phyloP scores from a whole-genome alignment of 139 green algal species.

The Chlamydomonas eustigma region DNA sequence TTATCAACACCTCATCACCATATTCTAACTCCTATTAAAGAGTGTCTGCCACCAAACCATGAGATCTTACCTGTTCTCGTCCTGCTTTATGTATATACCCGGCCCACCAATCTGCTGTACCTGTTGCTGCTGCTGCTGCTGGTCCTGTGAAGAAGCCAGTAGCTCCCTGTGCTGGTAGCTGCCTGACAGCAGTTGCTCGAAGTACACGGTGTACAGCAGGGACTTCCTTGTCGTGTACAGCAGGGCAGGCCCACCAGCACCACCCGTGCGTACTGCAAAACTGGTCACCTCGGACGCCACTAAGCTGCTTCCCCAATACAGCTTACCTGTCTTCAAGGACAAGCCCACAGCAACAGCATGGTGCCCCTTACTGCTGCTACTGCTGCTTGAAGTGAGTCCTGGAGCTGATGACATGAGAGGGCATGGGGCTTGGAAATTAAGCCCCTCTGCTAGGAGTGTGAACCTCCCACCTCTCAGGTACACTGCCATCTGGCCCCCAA shows the following conservation, averaged over 20 bases:
- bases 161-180: constrained; percentile 22
- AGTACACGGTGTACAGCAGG: constrained; percentile 46
- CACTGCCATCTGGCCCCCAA: background rate
- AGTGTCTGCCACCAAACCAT: no score
- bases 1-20: no score
- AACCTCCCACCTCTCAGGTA: background rate
- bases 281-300: constrained; percentile 58
- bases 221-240: constrained; percentile 60
- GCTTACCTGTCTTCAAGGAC: constrained; percentile 54
- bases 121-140: background rate
- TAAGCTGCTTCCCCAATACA: constrained; percentile 50
- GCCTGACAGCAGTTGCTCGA: constrained; percentile 25
- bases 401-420: background rate
- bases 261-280: constrained; percentile 43
- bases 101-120: background rate
- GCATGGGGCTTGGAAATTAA: background rate
- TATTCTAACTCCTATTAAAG: no score
- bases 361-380: background rate
- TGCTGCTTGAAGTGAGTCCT: background rate
- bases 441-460: background rate
- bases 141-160: constrained; percentile 1
- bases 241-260: constrained; percentile 68
- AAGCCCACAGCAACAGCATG: constrained; percentile 37
- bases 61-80: constrained; percentile 1
- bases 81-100: background rate